Conservation (phyloP, 257 asterid genomes). For the Ocimum tenuiflorum region DNA sequence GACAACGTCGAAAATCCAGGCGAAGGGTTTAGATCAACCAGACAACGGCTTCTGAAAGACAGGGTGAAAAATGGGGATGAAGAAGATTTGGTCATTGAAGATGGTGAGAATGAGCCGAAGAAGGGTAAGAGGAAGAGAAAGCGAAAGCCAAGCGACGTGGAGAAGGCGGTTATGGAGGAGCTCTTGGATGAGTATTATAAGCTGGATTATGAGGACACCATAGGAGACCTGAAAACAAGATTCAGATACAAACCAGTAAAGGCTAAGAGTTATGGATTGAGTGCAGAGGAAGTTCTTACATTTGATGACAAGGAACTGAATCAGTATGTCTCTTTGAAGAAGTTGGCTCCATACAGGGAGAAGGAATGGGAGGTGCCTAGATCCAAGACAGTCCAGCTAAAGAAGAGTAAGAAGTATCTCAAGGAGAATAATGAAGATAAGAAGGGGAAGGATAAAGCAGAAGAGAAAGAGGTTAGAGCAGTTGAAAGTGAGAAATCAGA, state of each 20-base stretch:
- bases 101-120: slow-evolving; percentile 29
- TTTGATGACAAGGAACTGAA: slow-evolving; percentile 69
- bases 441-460: slow-evolving; percentile 24
- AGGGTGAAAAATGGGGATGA: slow-evolving; percentile 21
- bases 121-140: slow-evolving; percentile 57
- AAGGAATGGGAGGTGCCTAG: slow-evolving; percentile 76
- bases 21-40: slow-evolving; percentile 43
- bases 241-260: slow-evolving; percentile 63
- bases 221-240: slow-evolving; percentile 77
- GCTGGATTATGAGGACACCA: slow-evolving; percentile 75
- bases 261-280: slow-evolving; percentile 51
- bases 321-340: slow-evolving; percentile 68
- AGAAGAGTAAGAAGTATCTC: slow-evolving; percentile 20
- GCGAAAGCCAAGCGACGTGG: slow-evolving; percentile 43
- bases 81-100: slow-evolving; percentile 18
- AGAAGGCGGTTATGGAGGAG: slow-evolving; percentile 46
- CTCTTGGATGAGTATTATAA: slow-evolving; percentile 78
- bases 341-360: slow-evolving; percentile 72
- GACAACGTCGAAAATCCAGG: slow-evolving; percentile 32
- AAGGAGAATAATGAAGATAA: slow-evolving; percentile 22
- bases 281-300: slow-evolving; percentile 38
- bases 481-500: slow-evolving; percentile 22
- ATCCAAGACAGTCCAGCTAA: slow-evolving; percentile 35
- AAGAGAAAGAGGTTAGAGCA: slow-evolving; percentile 17
- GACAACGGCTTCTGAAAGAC: slow-evolving; percentile 43